Conservation (phyloP, 2,329 filamentous ascomycete genomes). For the Pseudopyrenochaeta lycopersici region DNA sequence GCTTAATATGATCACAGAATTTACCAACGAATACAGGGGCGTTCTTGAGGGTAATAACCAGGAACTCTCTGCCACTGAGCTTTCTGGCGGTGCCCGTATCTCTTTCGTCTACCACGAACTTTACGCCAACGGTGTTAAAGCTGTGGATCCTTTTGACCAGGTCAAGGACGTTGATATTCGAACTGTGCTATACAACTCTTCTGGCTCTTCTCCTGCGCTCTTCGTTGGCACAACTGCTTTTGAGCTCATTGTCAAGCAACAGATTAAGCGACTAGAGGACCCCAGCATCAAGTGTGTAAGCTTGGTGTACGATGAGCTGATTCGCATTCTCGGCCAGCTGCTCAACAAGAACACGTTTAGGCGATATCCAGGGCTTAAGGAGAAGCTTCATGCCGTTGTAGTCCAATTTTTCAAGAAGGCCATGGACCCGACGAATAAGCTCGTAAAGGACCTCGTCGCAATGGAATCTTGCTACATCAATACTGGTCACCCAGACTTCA, state of each 20-base stretch:
- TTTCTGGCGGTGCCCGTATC: constrained; percentile 96
- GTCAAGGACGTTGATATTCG: constrained; percentile 98
- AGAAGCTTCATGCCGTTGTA: constrained; percentile 94
- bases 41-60: constrained; percentile 97
- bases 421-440: constrained; percentile 98
- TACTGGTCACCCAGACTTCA: constrained; percentile 96
- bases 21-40: constrained; percentile 96
- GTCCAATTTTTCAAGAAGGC: constrained; percentile 97
- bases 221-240: constrained; percentile 99
- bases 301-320: constrained; percentile 95
- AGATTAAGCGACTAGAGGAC: constrained; percentile 95
- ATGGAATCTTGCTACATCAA: constrained; percentile 99
- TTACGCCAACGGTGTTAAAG: constrained; percentile 97
- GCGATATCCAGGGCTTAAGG: constrained; percentile 91
- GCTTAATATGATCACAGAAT: constrained; percentile 98
- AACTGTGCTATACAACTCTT: constrained; percentile 97
- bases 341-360: constrained; percentile 90
- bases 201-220: constrained; percentile 93
- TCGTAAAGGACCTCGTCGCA: constrained; percentile 87
- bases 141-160: constrained; percentile 94
- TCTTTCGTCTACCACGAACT: constrained; percentile 99
- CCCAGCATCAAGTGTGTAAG: constrained; percentile 97
- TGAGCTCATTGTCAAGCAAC: constrained; percentile 97
- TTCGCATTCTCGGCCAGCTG: constrained; percentile 91
- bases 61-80: constrained; percentile 90